phyloP scores from a whole-genome alignment of 1,284 basidiomycete genomes.

The Ustilago curta region DNA sequence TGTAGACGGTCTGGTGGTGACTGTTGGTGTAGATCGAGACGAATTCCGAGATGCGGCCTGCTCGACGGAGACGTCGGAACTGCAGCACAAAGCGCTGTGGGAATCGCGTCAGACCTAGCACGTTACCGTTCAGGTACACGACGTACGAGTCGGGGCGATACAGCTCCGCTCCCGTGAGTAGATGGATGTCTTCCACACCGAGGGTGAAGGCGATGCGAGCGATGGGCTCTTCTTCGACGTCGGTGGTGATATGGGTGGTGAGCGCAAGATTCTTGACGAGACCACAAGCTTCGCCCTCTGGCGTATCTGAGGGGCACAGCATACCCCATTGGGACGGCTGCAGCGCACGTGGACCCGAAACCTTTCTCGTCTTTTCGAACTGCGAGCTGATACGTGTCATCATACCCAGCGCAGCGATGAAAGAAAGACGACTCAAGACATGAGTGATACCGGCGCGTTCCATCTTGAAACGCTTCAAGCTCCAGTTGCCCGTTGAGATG shows the following conservation, averaged over 20 bases:
- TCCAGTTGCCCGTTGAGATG: slow-evolving; percentile 99
- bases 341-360: slow-evolving; percentile 94
- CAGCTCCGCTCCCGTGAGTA: slow-evolving; percentile 94
- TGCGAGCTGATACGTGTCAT: slow-evolving; percentile 99
- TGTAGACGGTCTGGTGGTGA: slow-evolving; percentile 94
- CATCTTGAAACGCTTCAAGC: slow-evolving; percentile 99
- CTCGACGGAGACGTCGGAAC: slow-evolving; percentile 91
- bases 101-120: slow-evolving; percentile 90
- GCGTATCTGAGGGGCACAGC: slow-evolving; percentile 97
- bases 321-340: slow-evolving; percentile 99
- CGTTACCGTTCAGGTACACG: slow-evolving; percentile 96
- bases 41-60: slow-evolving; percentile 93
- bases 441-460: slow-evolving; percentile 99
- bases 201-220: slow-evolving; percentile 90
- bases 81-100: slow-evolving; percentile 87
- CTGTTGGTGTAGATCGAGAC: slow-evolving; percentile 97
- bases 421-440: slow-evolving; percentile 92
- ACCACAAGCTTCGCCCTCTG: slow-evolving; percentile 99
- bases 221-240: slow-evolving; percentile 95
- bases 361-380: slow-evolving; percentile 99
- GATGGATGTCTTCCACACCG: slow-evolving; percentile 94
- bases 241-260: slow-evolving; percentile 99
- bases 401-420: slow-evolving; percentile 98
- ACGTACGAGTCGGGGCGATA: slow-evolving; percentile 90
- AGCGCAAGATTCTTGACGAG: slow-evolving; percentile 98